These are phyloP conservation scores for Trypanosoma theileri DNA, from an alignment of 208 protist species.

Conservation along the genomic window DNA sequence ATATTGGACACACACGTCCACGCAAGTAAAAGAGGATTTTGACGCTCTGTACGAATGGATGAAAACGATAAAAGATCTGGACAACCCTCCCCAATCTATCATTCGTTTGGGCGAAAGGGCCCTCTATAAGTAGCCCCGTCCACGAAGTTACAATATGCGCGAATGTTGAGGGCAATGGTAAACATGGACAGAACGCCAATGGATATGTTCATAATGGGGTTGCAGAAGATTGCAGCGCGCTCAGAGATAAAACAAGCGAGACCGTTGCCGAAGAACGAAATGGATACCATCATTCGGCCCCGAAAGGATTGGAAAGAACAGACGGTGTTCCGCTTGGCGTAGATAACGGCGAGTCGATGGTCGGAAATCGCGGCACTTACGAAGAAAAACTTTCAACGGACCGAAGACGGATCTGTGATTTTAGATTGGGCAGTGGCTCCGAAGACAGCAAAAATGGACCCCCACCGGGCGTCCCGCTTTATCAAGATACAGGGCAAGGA, in stretches of 20 bases:
- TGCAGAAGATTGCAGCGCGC: constrained; percentile 12
- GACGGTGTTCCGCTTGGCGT: background rate
- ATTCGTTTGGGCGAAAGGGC: background rate
- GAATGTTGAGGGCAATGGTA: constrained; percentile 1
- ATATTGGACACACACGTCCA: background rate
- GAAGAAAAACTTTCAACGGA: background rate
- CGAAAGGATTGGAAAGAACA: background rate
- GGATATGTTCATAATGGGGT: constrained; percentile 7
- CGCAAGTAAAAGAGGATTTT: background rate
- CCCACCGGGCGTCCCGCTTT: background rate
- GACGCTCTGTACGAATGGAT: background rate
- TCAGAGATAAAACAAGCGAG: constrained; percentile 7
- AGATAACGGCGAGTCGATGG: constrained; percentile 10
- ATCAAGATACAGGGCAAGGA: background rate
- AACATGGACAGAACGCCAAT: constrained; percentile 1
- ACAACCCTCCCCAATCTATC: background rate
- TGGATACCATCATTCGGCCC: constrained; percentile 3
- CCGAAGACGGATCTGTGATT: background rate
- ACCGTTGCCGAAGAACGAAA: constrained; percentile 3
- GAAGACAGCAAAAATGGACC: background rate
- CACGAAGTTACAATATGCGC: constrained; percentile 4
- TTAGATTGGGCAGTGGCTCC: background rate
- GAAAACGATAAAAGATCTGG: background rate
- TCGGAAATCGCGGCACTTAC: background rate
- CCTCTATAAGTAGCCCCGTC: background rate